Base-by-base conservation (phyloP, 345 rosid genomes). In the Hibiscus mutabilis region DNA sequence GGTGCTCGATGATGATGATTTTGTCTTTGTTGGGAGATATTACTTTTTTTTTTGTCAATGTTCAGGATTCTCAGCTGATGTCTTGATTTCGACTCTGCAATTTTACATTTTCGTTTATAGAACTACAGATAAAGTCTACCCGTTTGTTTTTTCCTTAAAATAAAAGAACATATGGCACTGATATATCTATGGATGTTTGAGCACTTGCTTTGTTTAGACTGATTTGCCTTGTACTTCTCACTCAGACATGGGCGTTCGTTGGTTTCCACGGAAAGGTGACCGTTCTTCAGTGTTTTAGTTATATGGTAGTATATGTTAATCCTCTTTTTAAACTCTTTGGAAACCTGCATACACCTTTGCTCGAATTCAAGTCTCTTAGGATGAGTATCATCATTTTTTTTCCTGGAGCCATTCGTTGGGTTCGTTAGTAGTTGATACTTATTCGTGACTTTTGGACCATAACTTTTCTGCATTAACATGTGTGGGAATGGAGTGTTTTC, bases 1-100 rank as follows among this genome's bases (percentile, higher is more conserved):
- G 78, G 91, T 87, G 29, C 89, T 91, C 7, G 93, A 90, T 16
- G 95, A 91, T 5, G 86, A 91, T 0, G 91, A 91, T 69, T 91
- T 91, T 73, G 80, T 90, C 66, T 76, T 88, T 72, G 74, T 89
- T 5, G 88, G 87, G 14, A 76, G 95, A 53, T 90, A 89, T 78
- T 88, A 89, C 80, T 52, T 7, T 3, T 56, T 66, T 57, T 33
- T 6, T 4, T 33, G 73, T 47, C 65, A 19, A 40, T 25, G 71
- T 59, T 66, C 11, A 25, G 52, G 31, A 19, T 14, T 52, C 10
- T 1, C 15, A 3, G 53, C 52, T n/a, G 18, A 18, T 52, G 29
- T 27, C 46, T 6, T 3, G 14, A 18, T 37, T 73, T 33, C 19
- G 6, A 37, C 57, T 24, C n/a, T 55, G 58, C 19, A 8, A 31